Conservation (phyloP, 345 rosid genomes). For the Murraya koenigii region DNA sequence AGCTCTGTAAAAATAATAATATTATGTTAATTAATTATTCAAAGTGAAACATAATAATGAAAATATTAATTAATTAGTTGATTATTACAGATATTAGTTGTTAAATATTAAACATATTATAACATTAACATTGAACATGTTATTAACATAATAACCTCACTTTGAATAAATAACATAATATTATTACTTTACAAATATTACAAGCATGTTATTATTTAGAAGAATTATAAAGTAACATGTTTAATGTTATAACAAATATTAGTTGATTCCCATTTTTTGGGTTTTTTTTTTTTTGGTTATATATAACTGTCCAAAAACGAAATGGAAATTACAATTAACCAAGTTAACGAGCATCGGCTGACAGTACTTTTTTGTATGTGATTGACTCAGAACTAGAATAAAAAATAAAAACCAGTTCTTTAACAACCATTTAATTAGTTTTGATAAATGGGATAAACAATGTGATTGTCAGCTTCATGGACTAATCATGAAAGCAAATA, state of each 20-base stretch:
- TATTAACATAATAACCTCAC: no score
- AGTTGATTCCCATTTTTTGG: neutral
- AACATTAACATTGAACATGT: no score
- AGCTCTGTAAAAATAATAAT: neutral
- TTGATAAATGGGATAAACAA: constrained; percentile 1
- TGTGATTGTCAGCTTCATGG: constrained; percentile 7
- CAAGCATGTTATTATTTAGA: no score
- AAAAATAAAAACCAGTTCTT: neutral
- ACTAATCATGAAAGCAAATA: constrained; percentile 1
- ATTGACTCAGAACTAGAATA: constrained; percentile 11
- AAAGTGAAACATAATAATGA: neutral
- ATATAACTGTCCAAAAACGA: no score
- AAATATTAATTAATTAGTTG: no score
- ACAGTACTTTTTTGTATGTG: neutral
- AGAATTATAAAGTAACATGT: no score
- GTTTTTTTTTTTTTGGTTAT: neutral
- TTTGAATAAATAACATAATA: no score
- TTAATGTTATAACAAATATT: neutral
- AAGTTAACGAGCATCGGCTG: neutral
- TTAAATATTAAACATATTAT: no score
- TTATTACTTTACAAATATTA: no score
- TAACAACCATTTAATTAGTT: neutral
- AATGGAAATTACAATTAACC: neutral
- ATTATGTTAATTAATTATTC: neutral
- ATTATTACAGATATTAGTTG: neutral